Base-by-base conservation (phyloP, 1,284 basidiomycete genomes). In the Leccinum subspadiceum region DNA sequence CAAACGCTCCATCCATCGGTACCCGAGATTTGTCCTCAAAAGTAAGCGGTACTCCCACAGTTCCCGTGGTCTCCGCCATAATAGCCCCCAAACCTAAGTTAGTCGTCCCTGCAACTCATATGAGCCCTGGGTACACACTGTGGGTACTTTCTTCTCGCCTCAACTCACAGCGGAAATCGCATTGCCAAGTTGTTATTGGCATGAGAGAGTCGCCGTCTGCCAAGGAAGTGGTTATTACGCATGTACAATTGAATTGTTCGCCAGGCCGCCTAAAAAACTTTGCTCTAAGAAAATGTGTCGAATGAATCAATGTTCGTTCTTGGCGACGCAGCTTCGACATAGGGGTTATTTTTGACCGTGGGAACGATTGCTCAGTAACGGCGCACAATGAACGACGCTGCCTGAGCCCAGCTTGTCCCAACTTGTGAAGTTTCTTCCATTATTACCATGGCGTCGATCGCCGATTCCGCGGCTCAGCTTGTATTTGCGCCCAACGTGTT, bases 401-500 rank as follows among this genome's bases (percentile, higher is more conserved):
- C 22, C 12, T 22, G 22, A 7, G 4, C 15, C n/a, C n/a, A 9
- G 10, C 46, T 48, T 22, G 44, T 13, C 13, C n/a, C 8, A 8
- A 4, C 44, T 46, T 22, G 46, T 13, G 10, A 7, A 8, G 46
- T 48, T 24, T 8, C 35, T 12, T 17, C 52, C 35, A 17, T 10
- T 17, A 17, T 10, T 13, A n/a, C 41, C n/a, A 75, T 75, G 73
- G 65, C 73, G 48, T 68, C 73, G 37, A 31, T 73, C 22, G 62
- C 79, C 53, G 84, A 87, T 64, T 70, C 79, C 50, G 77, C 83
- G 31, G 79, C 82, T 6, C 87, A 87, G 68, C 84, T 82, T 56
- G 79, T 93, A 49, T 92, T 87, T 67, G 78, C 81, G 1, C 86
- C 88, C 2, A 90, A 93, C 65, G 83, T 92, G 33, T 74, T 81